Evolutionary conservation across 2,329 filamentous ascomycete species (phyloP).

Genomic region (Ophiostoma ulmi): DNA sequence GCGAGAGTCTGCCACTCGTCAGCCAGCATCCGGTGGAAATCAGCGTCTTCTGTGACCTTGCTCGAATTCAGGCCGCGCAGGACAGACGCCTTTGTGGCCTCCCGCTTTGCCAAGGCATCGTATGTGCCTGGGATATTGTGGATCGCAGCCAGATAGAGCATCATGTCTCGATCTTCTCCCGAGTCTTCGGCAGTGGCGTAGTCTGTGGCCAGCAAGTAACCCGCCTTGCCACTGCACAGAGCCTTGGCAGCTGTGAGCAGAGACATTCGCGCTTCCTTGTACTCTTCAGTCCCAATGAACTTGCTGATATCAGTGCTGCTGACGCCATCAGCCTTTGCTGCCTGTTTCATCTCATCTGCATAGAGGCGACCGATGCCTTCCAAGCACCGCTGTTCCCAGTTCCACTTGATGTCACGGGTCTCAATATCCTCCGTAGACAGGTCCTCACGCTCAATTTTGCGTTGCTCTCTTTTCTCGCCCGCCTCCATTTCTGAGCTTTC

Average conservation of each 20-base stretch:
- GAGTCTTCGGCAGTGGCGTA: conserved; percentile 27
- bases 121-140: conserved; percentile 31
- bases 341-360: conserved; percentile 8
- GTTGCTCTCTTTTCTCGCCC: not conserved
- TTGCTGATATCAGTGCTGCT: conserved; percentile 24
- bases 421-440: not conserved
- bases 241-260: conserved; percentile 32
- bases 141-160: conserved; percentile 33
- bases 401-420: conserved; percentile 31
- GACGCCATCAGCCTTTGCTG: not conserved
- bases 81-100: conserved; percentile 7
- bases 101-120: conserved; percentile 22
- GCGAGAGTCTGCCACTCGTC: conserved; percentile 30
- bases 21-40: conserved; percentile 27
- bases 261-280: conserved; percentile 26
- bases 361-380: conserved; percentile 33
- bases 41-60: conserved; percentile 19
- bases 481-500: not conserved
- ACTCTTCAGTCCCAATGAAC: not conserved
- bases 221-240: conserved; percentile 33
- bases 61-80: conserved; percentile 15
- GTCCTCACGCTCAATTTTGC: not conserved
- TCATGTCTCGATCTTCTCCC: conserved; percentile 15
- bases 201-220: conserved; percentile 31
- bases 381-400: conserved; percentile 35